phyloP scores from a whole-genome alignment of 352 stramenopile genomes.

The Thalassiosira pacifica region DNA sequence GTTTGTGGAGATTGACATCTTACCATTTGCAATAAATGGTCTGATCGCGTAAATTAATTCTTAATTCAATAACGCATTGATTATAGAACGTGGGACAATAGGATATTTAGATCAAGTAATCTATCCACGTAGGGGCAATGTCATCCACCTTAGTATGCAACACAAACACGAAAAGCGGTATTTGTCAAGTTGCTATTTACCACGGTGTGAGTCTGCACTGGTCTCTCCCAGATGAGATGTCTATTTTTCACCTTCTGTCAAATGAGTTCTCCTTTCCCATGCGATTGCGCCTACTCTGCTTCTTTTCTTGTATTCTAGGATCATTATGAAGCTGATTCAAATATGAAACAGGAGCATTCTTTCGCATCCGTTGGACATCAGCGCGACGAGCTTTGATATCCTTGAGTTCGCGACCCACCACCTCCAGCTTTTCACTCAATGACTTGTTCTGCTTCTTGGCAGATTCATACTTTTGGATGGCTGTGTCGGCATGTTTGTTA shows the following conservation, averaged over 20 bases:
- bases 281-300: conserved; percentile 10
- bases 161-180: too few species aligned
- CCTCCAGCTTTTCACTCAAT: conserved; percentile 54
- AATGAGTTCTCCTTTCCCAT: conserved; percentile 54
- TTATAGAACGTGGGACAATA: too few species aligned
- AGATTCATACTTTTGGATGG: conserved; percentile 56
- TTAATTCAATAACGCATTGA: too few species aligned
- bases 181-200: too few species aligned
- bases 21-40: too few species aligned
- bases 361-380: conserved; percentile 63
- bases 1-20: too few species aligned
- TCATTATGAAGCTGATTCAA: conserved; percentile 75
- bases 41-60: too few species aligned
- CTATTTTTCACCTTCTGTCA: background rate
- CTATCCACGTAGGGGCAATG: too few species aligned
- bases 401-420: conserved; percentile 47
- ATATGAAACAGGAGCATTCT: conserved; percentile 70
- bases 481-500: conserved; percentile 55
- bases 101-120: too few species aligned
- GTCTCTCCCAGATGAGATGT: too few species aligned
- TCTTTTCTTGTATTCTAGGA: conserved; percentile 50
- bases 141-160: too few species aligned
- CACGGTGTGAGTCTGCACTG: too few species aligned
- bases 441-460: conserved; percentile 39
- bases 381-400: conserved; percentile 54